Evolutionary conservation across 139 green algal genomes (phyloP), one percentile per base, ranked within the genome.

Genomic region (Gonium pectorale): DNA sequence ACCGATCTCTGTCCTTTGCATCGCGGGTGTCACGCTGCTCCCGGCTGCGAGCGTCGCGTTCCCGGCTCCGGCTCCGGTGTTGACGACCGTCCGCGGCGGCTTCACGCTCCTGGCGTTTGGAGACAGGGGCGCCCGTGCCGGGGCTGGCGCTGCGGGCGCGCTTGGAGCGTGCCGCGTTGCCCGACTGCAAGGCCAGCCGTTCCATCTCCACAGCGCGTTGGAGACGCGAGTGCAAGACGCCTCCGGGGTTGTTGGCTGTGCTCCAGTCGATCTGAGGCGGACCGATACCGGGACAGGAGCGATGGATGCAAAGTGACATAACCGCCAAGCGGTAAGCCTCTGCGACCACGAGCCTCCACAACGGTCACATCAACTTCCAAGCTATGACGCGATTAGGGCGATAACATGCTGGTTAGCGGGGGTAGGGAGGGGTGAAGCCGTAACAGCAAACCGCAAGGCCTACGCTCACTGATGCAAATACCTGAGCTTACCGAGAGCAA

Each of bases 191-290:
- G 15, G 22, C 24, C 35, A 80, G 38, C 24, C 52, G 52, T 59
- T 82, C 75, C 75, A 72, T 62, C 41, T 82, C 59, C 41, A 82
- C 75, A 0, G 75, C 75, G 3, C 75, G 59, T 5, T 72, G 41
- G 6, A 82, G 59, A 3, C 75, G 75, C 3, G 75, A 68, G 60
- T 82, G 75, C n/a, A 82, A 41, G 24, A 82, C 75, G 41, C 75
- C 75, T 27, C 75, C 75, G 1, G 75, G 75, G 59, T 82, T 82
- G 13, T 82, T 82, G 38, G 75, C 75, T 0, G 75, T 82, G n/a
- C 49, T 72, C 75, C 75, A 82, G 26, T 71, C 59, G 29, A 82
- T 67, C 75, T 82, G 59, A 27, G 26, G n/a, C 4, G 27, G 4
- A 29, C 62, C 2, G 31, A 19, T 40, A 29, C 54, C 46, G 15